Evolutionary conservation across 495 filamentous ascomycete genomes (phyloP), one percentile per base, ranked within the genome.

Genomic region (Xylaria venustula): DNA sequence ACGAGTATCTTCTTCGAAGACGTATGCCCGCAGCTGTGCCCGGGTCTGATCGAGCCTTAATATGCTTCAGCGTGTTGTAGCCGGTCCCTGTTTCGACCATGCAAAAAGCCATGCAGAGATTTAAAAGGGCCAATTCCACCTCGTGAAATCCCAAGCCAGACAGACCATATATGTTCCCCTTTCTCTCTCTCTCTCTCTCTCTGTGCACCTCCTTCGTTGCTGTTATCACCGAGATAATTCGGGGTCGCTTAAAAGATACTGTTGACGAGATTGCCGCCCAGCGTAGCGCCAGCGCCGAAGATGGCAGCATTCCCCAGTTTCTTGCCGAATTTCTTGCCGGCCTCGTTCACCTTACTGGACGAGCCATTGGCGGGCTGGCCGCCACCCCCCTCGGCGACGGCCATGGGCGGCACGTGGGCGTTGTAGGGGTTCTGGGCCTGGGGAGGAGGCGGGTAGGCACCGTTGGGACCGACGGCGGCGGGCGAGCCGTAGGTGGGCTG

Each of bases 231-330:
- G n/a, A n/a, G n/a, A n/a, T n/a, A 34, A 34, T 11, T 11, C 5
- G 11, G 5, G 11, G 30, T 34, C 5, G 11, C 11, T 78, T 86
- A 95, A 72, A 96, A 95, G 52, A 98, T 95, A 54, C 87, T 85
- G 71, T 96, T 95, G 56, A 98, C 94, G 69, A 98, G 88, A 61
- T 96, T 93, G 56, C 87, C 83, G 28, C 94, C 94, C 61, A 97
- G 85, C 4, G 94, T 95, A 60, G 93, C 93, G 67, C 93, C 93
- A 45, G 90, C 89, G 61, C 89, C 90, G 68, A 90, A 92, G 62
- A 90, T 88, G 15, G 87, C 86, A n/a, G 85, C 85, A 68, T 86
- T 88, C 11, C 87, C 87, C 63, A 91, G 57, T 77, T 91, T 91
- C 82, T 90, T 90, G 22, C 88, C 88, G 73, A 91, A 84, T 72